These are phyloP conservation scores for Dactylellina drechsleri DNA, from an alignment of 2,329 filamentous ascomycete species.

Conservation along the genomic window DNA sequence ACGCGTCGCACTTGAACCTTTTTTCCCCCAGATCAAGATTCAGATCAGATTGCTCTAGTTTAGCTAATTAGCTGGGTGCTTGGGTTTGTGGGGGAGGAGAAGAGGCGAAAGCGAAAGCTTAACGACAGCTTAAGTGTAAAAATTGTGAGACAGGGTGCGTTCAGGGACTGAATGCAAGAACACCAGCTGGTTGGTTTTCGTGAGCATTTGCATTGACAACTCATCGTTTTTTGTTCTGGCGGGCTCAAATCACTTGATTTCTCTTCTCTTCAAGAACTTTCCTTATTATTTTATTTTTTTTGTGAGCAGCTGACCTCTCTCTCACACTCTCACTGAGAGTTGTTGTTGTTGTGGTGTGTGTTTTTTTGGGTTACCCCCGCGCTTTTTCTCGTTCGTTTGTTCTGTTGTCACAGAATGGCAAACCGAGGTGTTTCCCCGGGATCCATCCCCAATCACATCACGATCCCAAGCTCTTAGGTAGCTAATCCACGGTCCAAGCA, in stretches of 20 bases:
- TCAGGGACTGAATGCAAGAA: slow-evolving; percentile 46
- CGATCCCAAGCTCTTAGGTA: slow-evolving; percentile 5
- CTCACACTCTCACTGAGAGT: no score
- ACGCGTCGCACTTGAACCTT: slow-evolving; percentile 21
- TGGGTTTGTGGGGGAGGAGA: no score
- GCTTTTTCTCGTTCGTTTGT: no score
- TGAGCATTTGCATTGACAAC: slow-evolving; percentile 54
- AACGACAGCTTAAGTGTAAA: background rate
- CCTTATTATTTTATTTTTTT: background rate
- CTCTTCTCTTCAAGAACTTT: no score
- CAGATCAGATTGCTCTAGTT: background rate
- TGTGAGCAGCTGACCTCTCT: slow-evolving; percentile 42
- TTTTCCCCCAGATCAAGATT: background rate
- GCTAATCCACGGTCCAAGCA: no score
- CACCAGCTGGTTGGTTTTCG: slow-evolving; percentile 50
- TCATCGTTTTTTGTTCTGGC: slow-evolving; percentile 36
- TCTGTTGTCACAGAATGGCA: no score
- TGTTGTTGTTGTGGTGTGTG: no score
- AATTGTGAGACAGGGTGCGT: slow-evolving; percentile 11
- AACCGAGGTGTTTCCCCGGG: slow-evolving; percentile 12
- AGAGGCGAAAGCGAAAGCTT: no score
- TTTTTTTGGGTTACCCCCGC: no score
- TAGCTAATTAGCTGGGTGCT: no score
- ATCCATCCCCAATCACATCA: no score
- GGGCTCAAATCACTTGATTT: slow-evolving; percentile 50